Evolutionary conservation across 2,329 filamentous ascomycete genomes (phyloP).

Genomic region (Beauveria brongniartii): DNA sequence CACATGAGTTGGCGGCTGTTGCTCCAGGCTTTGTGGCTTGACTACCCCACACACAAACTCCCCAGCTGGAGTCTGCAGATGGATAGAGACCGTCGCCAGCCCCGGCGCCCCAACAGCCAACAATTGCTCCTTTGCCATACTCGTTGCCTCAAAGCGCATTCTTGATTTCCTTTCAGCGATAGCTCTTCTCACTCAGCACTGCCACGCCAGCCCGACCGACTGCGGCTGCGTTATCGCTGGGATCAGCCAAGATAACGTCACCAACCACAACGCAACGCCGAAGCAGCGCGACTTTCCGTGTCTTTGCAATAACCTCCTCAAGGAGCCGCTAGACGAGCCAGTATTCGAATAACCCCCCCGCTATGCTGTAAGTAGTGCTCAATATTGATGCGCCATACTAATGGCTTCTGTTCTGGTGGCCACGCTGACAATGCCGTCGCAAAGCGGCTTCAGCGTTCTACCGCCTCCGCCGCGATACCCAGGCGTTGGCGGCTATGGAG

Average conservation of each 20-base stretch:
- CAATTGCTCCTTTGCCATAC: neutral
- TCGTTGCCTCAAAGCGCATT: neutral
- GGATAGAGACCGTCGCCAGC: slow-evolving; percentile 2
- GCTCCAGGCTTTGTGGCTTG: slow-evolving; percentile 8
- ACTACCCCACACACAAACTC: slow-evolving; percentile 7
- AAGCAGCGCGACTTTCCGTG: slow-evolving; percentile 4
- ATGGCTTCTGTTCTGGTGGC: neutral
- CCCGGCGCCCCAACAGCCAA: slow-evolving; percentile 5
- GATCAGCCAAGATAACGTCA: neutral
- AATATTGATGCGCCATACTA: neutral
- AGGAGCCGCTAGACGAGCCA: neutral
- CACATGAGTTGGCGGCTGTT: neutral
- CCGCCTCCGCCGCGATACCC: slow-evolving; percentile 83
- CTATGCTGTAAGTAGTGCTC: slow-evolving; percentile 3
- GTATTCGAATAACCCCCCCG: neutral
- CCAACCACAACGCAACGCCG: neutral
- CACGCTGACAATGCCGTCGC: slow-evolving; percentile 6
- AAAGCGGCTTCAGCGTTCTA: slow-evolving; percentile 55
- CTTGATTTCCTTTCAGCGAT: neutral
- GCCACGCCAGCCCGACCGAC: neutral
- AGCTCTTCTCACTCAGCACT: neutral
- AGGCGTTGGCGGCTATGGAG: slow-evolving; percentile 61
- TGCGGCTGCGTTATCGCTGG: neutral
- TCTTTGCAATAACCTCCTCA: neutral
- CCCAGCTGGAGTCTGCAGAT: slow-evolving; percentile 1